Base-by-base conservation (phyloP, 331 rosid species). In the Malus hybrid region DNA sequence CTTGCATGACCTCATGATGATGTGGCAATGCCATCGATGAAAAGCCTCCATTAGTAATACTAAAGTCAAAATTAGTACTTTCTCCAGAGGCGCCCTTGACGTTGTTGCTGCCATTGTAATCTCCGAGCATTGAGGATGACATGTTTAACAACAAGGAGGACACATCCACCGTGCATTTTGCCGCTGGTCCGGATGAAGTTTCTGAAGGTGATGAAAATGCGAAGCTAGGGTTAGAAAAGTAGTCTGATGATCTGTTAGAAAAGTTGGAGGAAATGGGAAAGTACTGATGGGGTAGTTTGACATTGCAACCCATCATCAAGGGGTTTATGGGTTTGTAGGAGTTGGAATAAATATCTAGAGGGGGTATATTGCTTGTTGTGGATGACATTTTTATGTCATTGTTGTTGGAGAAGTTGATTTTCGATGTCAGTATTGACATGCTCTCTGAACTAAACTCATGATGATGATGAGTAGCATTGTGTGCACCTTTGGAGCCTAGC, bases 71-170 rank as follows among this genome's bases (percentile, higher is more conserved):
- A 56, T 62, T 56, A 33, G 75, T 31, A 54, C 65, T 77, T 48
- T 87, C 90, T 42, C 39, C 59, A 42, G 63, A 72, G 14, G 66
- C 73, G n/a, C 73, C 75, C 75, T 78, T 82, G 31, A n/a, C 12
- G 64, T n/a, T 59, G 64, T 22, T 28, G 20, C 69, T 29, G 24
- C 44, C 34, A 20, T 76, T 64, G 19, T 64, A 78, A 32, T 90
- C 93, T 72, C 91, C 94, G 27, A 90, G 76, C 73, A 86, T 65
- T 2, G 97, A 87, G 56, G 96, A 90, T 55, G 97, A 85, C 98
- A 89, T 91, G 74, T 80, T 91, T 46, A 89, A 61, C 75, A 88
- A 66, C 90, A 88, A 80, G 56, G 98, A 86, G 70, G 98, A 85
- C 48, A 87, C 79, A 69, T 92, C 93, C 67, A 84, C 42, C 14